Evolutionary conservation across 2,329 filamentous ascomycete species (phyloP).

Genomic region (Ustilaginoidea virens): DNA sequence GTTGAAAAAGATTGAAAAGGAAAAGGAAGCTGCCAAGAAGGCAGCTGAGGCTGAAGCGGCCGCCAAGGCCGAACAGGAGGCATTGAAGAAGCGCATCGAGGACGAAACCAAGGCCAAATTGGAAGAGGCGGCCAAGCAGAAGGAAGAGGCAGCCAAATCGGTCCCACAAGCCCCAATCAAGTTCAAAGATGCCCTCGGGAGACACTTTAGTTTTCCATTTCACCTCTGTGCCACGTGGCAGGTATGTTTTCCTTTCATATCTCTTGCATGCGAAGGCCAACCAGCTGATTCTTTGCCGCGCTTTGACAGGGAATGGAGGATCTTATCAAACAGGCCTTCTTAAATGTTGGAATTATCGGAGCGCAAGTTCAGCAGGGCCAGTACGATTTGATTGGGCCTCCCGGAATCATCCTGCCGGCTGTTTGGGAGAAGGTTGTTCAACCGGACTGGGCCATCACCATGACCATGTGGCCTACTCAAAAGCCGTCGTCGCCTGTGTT

Average conservation of each 20-base stretch:
- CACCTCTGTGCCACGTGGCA: conserved; percentile 71
- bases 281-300: conserved; percentile 5
- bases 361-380: conserved; percentile 64
- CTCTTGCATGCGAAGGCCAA: too few relatives aligned
- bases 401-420: conserved; percentile 61
- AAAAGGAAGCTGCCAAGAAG: conserved; percentile 24
- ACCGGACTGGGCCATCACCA: conserved; percentile 45
- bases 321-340: conserved; percentile 70
- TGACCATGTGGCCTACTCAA: conserved; percentile 45
- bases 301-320: conserved; percentile 64
- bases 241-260: too few relatives aligned
- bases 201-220: conserved; percentile 88
- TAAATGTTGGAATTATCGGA: conserved; percentile 62
- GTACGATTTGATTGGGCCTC: conserved; percentile 66
- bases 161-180: conserved; percentile 70
- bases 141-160: too few relatives aligned
- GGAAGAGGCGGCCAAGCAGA: conserved; percentile 32
- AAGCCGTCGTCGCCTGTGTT: conserved; percentile 13
- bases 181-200: conserved; percentile 81
- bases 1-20: conserved; percentile 22
- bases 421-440: conserved; percentile 73
- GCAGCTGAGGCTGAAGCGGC: conserved; percentile 25
- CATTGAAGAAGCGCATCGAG: conserved; percentile 41
- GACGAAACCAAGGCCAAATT: conserved; percentile 36
- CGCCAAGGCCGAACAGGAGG: conserved; percentile 42